Conservation (phyloP, 2,329 filamentous ascomycete genomes). For the Colletotrichum paranaense region DNA sequence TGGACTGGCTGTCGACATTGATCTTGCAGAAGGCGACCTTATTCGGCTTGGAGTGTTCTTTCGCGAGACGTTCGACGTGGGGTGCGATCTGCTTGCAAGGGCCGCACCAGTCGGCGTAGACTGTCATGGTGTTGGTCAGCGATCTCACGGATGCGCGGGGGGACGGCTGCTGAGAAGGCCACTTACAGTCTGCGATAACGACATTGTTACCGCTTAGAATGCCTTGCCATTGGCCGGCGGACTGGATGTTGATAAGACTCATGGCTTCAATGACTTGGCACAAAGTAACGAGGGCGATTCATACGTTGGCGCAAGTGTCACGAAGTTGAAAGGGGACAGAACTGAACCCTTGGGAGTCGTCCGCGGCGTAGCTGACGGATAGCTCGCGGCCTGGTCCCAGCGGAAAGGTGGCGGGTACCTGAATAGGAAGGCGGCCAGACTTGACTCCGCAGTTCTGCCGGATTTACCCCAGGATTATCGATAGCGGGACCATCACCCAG, state of each 20-base stretch:
- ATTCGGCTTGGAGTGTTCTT: constrained; percentile 82
- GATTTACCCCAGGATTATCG: constrained; percentile 31
- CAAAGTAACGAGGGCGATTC: background rate
- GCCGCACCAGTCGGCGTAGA: constrained; percentile 95
- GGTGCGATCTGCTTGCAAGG: constrained; percentile 95
- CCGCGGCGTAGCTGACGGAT: constrained; percentile 8
- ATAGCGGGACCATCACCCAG: constrained; percentile 23
- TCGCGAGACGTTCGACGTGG: constrained; percentile 85
- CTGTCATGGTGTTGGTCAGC: constrained; percentile 57
- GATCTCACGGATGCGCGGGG: constrained; percentile 20
- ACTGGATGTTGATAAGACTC: constrained; percentile 69
- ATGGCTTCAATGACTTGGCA: constrained; percentile 45
- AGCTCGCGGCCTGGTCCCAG: constrained; percentile 25
- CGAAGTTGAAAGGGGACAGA: background rate
- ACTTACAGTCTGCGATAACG: constrained; percentile 90
- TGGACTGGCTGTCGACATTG: constrained; percentile 85
- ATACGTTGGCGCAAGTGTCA: constrained; percentile 5
- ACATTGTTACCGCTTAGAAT: constrained; percentile 79
- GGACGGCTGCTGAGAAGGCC: constrained; percentile 18
- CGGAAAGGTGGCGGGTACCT: constrained; percentile 24
- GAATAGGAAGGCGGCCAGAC: constrained; percentile 40
- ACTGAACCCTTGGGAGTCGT: background rate
- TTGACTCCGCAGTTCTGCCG: constrained; percentile 39
- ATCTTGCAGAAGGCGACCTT: constrained; percentile 92
- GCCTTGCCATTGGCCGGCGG: constrained; percentile 76